Evolutionary conservation across 805 yeast genomes (phyloP), one percentile per base, ranked within the genome.

Genomic region (Candida sithepensis): DNA sequence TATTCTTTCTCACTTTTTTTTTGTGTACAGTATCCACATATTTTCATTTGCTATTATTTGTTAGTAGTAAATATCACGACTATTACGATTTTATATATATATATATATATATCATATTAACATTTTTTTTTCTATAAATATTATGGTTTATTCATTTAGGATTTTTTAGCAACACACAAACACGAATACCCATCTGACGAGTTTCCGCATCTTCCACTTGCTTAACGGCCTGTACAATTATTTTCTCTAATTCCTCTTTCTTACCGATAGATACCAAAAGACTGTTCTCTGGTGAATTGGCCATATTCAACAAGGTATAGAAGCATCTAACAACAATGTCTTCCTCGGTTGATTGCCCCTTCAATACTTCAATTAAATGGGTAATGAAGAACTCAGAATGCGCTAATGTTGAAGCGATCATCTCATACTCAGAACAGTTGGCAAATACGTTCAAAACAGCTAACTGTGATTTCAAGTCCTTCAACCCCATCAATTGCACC

Each of bases 401-500:
- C 0, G 46, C 39, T 3, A 68, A 45, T 7, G 57, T 40, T 13
- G 40, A 20, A 2, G 61, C 38, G 8, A 68, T 55, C 34, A 66
- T 39, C 21, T 57, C 63, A 45, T 43, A 64, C 7, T 58, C 62
- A 22, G 60, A 49, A 14, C 62, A 57, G 36, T 60, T 62, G 16
- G 68, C 65, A 52, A 68, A 66, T 1, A 68, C 53, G 40, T 63
- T 65, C 45, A 68, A 46, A 1, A 57, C 51, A 1, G 66, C 64
- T 3, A 53, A 23, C 53, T 76, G 81, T 0, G 80, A 67, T 26
- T 65, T 61, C 1, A 58, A 3, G 50, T 76, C 77, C 4, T 63
- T 61, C 24, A 74, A 51, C 39, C 67, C 60, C 42, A 72, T 63
- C 46, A 73, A 58, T 51, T 72, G 74, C 3, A 71, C 74, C 16